phyloP scores from a whole-genome alignment of 305 asterid genomes.

The Plantago coronopus region DNA sequence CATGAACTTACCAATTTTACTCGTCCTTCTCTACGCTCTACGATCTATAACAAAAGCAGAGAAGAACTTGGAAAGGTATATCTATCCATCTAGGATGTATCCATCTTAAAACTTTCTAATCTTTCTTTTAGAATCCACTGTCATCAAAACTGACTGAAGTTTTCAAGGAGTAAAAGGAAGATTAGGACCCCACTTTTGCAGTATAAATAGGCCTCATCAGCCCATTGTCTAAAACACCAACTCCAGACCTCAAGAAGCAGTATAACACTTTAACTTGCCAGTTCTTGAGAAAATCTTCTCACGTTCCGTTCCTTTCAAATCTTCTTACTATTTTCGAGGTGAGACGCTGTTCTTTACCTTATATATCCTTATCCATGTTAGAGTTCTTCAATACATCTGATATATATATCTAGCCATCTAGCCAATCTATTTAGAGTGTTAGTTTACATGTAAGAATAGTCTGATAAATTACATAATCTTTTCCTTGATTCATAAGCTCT shows the following conservation, averaged over 20 bases:
- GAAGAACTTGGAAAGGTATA: neutral
- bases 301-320: neutral
- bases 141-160: constrained; percentile 20
- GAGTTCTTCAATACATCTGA: neutral
- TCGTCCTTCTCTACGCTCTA: constrained; percentile 26
- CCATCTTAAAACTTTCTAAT: constrained; percentile 25
- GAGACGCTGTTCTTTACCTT: constrained; percentile 1
- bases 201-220: constrained; percentile 27
- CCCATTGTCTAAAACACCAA: constrained; percentile 23
- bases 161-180: constrained; percentile 15
- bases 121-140: constrained; percentile 40
- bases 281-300: constrained; percentile 2
- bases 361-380: neutral
- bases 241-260: constrained; percentile 18
- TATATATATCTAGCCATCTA: neutral
- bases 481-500: neutral
- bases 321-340: constrained; percentile 15
- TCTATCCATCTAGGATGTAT: neutral
- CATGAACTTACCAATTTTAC: constrained; percentile 24
- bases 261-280: neutral
- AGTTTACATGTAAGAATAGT: neutral
- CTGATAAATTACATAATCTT: neutral
- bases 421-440: too few species aligned
- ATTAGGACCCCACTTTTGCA: constrained; percentile 35
- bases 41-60: constrained; percentile 15